phyloP scores from a whole-genome alignment of 108 stramenopile genomes.

The Nitzschia palea region DNA sequence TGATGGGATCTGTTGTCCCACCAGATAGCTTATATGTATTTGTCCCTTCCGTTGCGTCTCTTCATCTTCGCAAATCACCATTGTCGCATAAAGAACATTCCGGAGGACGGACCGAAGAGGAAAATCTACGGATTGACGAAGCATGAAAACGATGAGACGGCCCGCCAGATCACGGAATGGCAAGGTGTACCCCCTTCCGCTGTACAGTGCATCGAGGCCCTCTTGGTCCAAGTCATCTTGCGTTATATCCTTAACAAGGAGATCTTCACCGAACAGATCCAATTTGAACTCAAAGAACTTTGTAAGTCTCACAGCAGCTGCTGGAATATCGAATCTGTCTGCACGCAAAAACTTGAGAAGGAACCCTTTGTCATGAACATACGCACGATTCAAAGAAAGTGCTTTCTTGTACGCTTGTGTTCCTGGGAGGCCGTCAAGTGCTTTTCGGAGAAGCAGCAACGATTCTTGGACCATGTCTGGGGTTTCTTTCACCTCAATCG shows the following conservation, averaged over 20 bases:
- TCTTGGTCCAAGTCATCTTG: constrained; percentile 9
- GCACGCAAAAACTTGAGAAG: constrained; percentile 21
- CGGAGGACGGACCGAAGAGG: background rate
- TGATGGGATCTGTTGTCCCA: background rate
- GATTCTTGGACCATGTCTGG: background rate
- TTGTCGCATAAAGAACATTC: constrained; percentile 7
- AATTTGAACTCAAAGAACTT: constrained; percentile 7
- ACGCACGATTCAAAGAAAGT: background rate
- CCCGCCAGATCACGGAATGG: constrained; percentile 17
- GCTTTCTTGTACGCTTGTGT: constrained; percentile 1
- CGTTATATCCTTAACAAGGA: constrained; percentile 2
- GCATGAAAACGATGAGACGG: background rate
- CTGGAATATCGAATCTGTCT: constrained; percentile 3
- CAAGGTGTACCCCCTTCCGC: background rate
- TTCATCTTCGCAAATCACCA: constrained; percentile 18
- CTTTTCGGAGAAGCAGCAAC: background rate
- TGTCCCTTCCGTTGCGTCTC: constrained; percentile 34
- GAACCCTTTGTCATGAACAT: constrained; percentile 5
- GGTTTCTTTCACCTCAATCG: constrained; percentile 3
- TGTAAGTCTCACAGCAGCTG: constrained; percentile 9
- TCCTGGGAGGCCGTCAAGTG: background rate
- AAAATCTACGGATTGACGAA: background rate
- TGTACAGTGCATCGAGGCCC: background rate
- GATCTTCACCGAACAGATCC: constrained; percentile 11
- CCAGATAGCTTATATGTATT: constrained; percentile 3